Evolutionary conservation across 768 basidiomycete species (phyloP).

Genomic region (Lactarius sanguifluus): DNA sequence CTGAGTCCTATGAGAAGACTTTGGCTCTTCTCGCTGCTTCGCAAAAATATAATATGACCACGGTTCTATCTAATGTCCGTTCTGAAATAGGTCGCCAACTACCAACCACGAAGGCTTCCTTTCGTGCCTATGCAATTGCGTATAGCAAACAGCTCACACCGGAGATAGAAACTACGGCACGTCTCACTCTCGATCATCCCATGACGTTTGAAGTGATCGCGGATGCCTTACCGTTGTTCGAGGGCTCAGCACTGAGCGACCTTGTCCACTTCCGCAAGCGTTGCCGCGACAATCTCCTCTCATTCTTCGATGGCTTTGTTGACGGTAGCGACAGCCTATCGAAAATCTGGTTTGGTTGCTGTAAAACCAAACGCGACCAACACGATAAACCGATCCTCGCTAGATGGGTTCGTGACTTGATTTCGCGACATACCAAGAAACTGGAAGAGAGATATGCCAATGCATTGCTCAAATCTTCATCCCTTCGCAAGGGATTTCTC

Average conservation of each 20-base stretch:
- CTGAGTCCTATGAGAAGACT: neutral
- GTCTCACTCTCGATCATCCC: neutral
- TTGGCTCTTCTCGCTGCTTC: constrained; percentile 25
- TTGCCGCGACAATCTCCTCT: neutral
- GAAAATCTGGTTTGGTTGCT: too few species aligned
- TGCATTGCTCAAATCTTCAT: neutral
- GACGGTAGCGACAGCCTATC: neutral
- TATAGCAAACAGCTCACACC: neutral
- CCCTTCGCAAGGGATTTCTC: neutral
- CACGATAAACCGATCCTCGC: neutral
- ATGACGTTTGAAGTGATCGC: neutral
- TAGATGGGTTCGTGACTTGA: neutral
- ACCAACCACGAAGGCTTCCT: too few species aligned
- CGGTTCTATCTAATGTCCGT: neutral
- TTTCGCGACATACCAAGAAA: neutral
- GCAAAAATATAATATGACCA: constrained; percentile 15
- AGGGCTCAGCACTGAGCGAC: neutral
- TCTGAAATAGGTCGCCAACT: neutral
- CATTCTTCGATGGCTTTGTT: neutral
- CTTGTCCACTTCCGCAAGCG: neutral
- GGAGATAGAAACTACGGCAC: neutral
- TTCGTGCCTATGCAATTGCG: neutral
- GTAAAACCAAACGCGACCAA: too few species aligned
- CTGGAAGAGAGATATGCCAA: neutral
- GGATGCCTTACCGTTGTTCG: neutral